These are phyloP conservation scores for Globisporangium camurandrum DNA, from an alignment of 352 stramenopile species.

Conservation along the genomic window DNA sequence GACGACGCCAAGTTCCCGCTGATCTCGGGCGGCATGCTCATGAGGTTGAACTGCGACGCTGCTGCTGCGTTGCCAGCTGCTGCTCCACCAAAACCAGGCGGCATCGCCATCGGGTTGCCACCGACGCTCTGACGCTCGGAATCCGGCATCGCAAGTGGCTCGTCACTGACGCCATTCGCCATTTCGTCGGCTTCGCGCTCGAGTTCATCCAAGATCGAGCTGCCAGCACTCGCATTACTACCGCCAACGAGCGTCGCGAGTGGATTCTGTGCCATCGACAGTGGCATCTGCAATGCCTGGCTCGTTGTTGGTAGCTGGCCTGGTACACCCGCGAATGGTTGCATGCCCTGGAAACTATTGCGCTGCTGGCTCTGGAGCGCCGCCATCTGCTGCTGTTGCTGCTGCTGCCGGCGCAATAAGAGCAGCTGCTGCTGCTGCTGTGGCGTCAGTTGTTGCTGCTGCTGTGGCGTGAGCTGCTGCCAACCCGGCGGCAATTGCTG, in stretches of 20 bases:
- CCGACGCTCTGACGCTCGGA: constrained; percentile 69
- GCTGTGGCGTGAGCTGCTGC: constrained; percentile 34
- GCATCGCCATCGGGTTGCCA: constrained; percentile 7
- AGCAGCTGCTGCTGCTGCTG: constrained; percentile 56
- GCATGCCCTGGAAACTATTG: constrained; percentile 53
- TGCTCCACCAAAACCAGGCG: constrained; percentile 11
- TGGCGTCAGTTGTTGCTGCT: constrained; percentile 15
- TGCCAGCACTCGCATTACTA: constrained; percentile 22
- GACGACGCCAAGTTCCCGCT: constrained; percentile 20
- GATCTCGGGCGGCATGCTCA: constrained; percentile 77
- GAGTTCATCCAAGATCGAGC: constrained; percentile 80
- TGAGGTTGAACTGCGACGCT: constrained; percentile 30
- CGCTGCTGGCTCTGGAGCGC: constrained; percentile 68
- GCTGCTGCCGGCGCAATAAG: constrained; percentile 45
- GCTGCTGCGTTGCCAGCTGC: constrained; percentile 15
- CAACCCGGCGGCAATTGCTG: too few relatives aligned
- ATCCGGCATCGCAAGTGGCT: constrained; percentile 77
- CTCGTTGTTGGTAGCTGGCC: constrained; percentile 22
- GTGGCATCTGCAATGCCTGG: constrained; percentile 55
- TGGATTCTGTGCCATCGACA: constrained; percentile 33
- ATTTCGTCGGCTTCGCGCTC: constrained; percentile 84
- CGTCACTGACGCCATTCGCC: constrained; percentile 73
- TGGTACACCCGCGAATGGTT: constrained; percentile 38
- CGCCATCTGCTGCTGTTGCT: constrained; percentile 54
- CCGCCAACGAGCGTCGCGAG: constrained; percentile 10